Percentiles rank a stretch among this genome's conserved stretches.
Conservation (phyloP, 768 basidiomycete species). For the Pilatotrama ljubarskyi region DNA sequence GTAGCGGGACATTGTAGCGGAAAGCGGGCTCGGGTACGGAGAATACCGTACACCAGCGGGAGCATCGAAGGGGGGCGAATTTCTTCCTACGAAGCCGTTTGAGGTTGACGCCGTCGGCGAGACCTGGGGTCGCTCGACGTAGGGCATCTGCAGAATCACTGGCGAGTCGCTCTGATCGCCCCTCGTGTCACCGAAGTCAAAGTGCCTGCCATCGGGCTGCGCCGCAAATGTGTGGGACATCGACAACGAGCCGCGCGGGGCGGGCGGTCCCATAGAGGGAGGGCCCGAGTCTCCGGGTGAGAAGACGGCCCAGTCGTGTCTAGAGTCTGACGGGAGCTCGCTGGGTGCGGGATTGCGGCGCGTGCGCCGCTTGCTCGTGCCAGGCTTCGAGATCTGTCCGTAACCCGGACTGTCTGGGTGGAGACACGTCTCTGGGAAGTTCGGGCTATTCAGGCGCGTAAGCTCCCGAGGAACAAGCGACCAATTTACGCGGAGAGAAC, state of each 20-base stretch:
- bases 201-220: background rate
- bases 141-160: conserved; percentile 30
- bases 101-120: conserved; percentile 19
- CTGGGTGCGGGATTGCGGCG: conserved; percentile 50
- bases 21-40: conserved; percentile 41
- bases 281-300: conserved; percentile 33
- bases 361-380: conserved; percentile 59
- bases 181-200: background rate
- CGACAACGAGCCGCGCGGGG: conserved; percentile 25
- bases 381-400: conserved; percentile 69
- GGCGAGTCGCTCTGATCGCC: conserved; percentile 24
- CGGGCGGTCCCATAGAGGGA: conserved; percentile 2
- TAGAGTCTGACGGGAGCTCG: conserved; percentile 34
- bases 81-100: conserved; percentile 29
- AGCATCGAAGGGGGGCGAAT: conserved; percentile 34
- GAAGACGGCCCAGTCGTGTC: conserved; percentile 50
- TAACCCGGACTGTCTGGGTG: conserved; percentile 86
- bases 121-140: conserved; percentile 21
- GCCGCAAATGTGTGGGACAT: conserved; percentile 16
- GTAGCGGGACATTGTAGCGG: conserved; percentile 27
- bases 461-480: conserved; percentile 10
- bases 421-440: conserved; percentile 80
- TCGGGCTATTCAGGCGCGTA: conserved; percentile 52
- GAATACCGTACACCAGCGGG: conserved; percentile 40
- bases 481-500: conserved; percentile 22